phyloP scores from a whole-genome alignment of 345 rosid species.

The Excoecaria agallocha region DNA sequence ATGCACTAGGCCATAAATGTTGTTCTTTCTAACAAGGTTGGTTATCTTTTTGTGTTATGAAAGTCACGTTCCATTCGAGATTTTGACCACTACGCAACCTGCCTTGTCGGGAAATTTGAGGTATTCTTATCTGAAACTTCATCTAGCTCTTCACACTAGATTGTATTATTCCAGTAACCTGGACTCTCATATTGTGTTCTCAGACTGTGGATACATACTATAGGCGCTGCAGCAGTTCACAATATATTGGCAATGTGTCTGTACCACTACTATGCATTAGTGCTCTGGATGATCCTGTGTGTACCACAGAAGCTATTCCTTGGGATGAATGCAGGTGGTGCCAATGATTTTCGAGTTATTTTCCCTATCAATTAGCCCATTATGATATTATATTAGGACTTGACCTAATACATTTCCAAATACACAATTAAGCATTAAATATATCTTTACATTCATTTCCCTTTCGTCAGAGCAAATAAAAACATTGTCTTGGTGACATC shows the following conservation, averaged over 20 bases:
- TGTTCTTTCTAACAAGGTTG: background rate
- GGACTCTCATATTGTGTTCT: constrained; percentile 21
- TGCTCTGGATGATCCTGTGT: constrained; percentile 89
- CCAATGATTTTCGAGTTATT: background rate
- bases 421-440: background rate
- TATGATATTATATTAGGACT: constrained; percentile 12
- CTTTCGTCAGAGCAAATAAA: constrained; percentile 56
- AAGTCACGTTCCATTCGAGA: constrained; percentile 87
- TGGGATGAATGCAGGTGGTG: constrained; percentile 95
- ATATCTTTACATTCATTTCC: background rate
- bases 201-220: constrained; percentile 90
- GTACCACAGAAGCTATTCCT: constrained; percentile 90
- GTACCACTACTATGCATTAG: constrained; percentile 83
- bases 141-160: constrained; percentile 3
- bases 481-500: constrained; percentile 72
- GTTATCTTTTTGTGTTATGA: constrained; percentile 19
- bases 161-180: constrained; percentile 19
- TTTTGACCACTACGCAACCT: constrained; percentile 77
- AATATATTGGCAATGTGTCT: constrained; percentile 57
- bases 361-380: background rate
- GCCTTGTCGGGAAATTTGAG: constrained; percentile 85
- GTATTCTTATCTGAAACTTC: constrained; percentile 33
- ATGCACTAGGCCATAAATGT: background rate
- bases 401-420: constrained; percentile 14
- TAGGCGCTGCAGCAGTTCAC: constrained; percentile 71